Conservation (phyloP, 164 flowering plant genomes). For the grape (Vitis vinifera) region ASM3070453v1 NC_081807.1:12994501-12995000, state of each 20-base stretch:
- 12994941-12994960: no score
- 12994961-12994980: no score
- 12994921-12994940: constrained; percentile 59
- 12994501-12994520: no score
- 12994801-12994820: constrained; percentile 49
- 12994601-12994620: constrained; percentile 93
- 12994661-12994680: constrained; percentile 48
- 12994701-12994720: constrained; percentile 49
- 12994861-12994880: neutral
- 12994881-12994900: constrained; percentile 42
- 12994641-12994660: constrained; percentile 93
- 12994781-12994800: constrained; percentile 45
- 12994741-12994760: constrained; percentile 64
- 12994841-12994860: constrained; percentile 25
- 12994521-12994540: constrained; percentile 90
- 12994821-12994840: constrained; percentile 34
- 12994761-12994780: constrained; percentile 31
- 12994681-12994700: constrained; percentile 48
- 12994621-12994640: constrained; percentile 97
- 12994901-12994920: constrained; percentile 34
- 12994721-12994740: constrained; percentile 61
- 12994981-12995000: no score
- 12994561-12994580: constrained; percentile 93
- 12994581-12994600: constrained; percentile 97
- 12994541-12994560: constrained; percentile 84